A percentile compares a stretch with the other conserved stretches of the same genome.
These are phyloP conservation scores for Agastache rugosa DNA, from an alignment of 257 asterid species.

Conservation along the genomic window DNA sequence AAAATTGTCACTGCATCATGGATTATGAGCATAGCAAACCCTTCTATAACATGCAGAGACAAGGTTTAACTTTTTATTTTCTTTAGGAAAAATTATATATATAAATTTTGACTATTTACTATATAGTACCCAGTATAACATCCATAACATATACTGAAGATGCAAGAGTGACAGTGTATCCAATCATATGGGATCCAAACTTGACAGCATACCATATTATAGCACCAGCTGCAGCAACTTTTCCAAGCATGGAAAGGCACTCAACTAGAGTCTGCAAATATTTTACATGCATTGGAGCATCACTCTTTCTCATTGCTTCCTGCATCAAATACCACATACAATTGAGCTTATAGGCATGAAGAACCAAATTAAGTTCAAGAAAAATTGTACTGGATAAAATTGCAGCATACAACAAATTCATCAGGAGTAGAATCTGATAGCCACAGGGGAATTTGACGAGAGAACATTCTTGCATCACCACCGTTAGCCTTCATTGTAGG, in stretches of 20 bases:
- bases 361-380: slow-evolving; percentile 36
- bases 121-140: slow-evolving; percentile 18
- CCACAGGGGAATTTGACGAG: slow-evolving; percentile 84
- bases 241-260: slow-evolving; percentile 96
- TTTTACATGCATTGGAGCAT: slow-evolving; percentile 83
- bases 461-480: slow-evolving; percentile 56
- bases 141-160: slow-evolving; percentile 29
- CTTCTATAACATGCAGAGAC: slow-evolving; percentile 23
- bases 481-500: slow-evolving; percentile 61
- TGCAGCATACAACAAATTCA: slow-evolving; percentile 89
- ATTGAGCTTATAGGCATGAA: slow-evolving; percentile 38
- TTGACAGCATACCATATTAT: slow-evolving; percentile 79
- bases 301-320: slow-evolving; percentile 95
- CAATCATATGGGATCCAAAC: slow-evolving; percentile 30
- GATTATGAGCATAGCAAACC: slow-evolving; percentile 27
- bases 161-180: slow-evolving; percentile 28
- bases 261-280: slow-evolving; percentile 97
- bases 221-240: slow-evolving; percentile 99
- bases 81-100: not conserved
- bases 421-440: slow-evolving; percentile 95
- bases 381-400: slow-evolving; percentile 38
- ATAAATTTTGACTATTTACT: not conserved
- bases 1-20: not conserved
- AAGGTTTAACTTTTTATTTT: slow-evolving; percentile 6
- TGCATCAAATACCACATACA: slow-evolving; percentile 48